These are phyloP conservation scores for Eucalyptus erythrocorys DNA, from an alignment of 345 rosid genomes.

Conservation along the genomic window DNA sequence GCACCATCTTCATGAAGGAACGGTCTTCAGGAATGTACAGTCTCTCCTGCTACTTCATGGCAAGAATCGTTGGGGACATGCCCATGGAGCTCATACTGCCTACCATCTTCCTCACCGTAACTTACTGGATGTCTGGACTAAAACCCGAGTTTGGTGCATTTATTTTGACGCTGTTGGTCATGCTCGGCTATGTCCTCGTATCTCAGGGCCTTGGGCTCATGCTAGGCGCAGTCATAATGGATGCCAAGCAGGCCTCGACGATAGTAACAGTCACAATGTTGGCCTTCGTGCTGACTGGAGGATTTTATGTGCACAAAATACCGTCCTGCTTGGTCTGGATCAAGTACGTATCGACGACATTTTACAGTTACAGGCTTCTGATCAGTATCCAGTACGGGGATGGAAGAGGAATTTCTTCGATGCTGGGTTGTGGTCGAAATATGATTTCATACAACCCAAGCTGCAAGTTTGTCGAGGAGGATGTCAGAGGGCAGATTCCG, in stretches of 20 bases:
- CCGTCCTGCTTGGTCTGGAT: slow-evolving; percentile 70
- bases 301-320: slow-evolving; percentile 74
- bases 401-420: slow-evolving; percentile 27
- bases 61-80: slow-evolving; percentile 67
- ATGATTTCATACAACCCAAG: slow-evolving; percentile 1
- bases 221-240: slow-evolving; percentile 82
- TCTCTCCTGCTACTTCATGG: slow-evolving; percentile 87
- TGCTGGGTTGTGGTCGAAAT: slow-evolving; percentile 33
- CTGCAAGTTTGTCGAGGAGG: slow-evolving; percentile 59
- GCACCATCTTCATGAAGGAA: slow-evolving; percentile 59
- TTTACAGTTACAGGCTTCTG: slow-evolving; percentile 57
- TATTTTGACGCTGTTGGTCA: slow-evolving; percentile 37
- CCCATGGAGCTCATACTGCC: slow-evolving; percentile 95
- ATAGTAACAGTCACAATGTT: slow-evolving; percentile 78
- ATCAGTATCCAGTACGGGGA: slow-evolving; percentile 54
- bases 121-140: slow-evolving; percentile 84
- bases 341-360: slow-evolving; percentile 69
- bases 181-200: slow-evolving; percentile 67
- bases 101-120: slow-evolving; percentile 38
- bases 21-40: slow-evolving; percentile 88
- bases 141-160: slow-evolving; percentile 43
- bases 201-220: slow-evolving; percentile 89
- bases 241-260: slow-evolving; percentile 85
- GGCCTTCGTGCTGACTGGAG: slow-evolving; percentile 78
- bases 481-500: slow-evolving; percentile 53